Evolutionary conservation across 139 green algal genomes (phyloP).

Genomic region (Coccomyxa sp.): DNA sequence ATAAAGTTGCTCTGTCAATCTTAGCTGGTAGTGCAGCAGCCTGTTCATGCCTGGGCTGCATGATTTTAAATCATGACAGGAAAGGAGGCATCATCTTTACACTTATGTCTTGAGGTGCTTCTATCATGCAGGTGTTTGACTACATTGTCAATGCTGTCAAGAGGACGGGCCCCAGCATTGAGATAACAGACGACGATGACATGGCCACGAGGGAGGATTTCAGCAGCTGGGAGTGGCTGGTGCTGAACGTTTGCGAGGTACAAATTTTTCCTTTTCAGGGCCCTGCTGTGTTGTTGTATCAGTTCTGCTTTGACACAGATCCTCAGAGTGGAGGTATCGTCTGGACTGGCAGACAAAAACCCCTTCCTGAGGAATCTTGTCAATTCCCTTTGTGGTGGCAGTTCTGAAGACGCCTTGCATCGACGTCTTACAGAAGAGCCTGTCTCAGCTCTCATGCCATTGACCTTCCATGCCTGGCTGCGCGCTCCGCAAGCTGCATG

Average conservation of each 20-base stretch:
- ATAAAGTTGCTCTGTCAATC: constrained; percentile 5
- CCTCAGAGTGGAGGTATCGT: not conserved
- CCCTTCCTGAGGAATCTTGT: not conserved
- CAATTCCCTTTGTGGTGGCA: not conserved
- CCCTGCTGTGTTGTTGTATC: too few relatives aligned
- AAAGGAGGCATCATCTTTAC: not conserved
- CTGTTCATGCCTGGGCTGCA: not conserved
- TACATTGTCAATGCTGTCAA: constrained; percentile 6
- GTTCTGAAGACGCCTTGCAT: not conserved
- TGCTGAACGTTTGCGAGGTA: constrained; percentile 11
- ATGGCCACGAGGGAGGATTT: not conserved
- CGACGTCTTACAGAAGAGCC: not conserved
- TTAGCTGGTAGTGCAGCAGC: not conserved
- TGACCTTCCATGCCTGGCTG: too few relatives aligned
- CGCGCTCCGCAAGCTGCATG: too few relatives aligned
- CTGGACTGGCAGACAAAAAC: not conserved
- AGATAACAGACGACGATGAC: not conserved
- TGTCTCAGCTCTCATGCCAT: not conserved
- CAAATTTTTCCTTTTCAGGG: too few relatives aligned
- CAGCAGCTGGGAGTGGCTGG: not conserved
- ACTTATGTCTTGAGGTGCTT: too few relatives aligned
- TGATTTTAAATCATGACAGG: not conserved
- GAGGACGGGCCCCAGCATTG: not conserved
- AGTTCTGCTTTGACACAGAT: not conserved
- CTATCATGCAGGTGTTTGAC: constrained; percentile 6